phyloP scores from a whole-genome alignment of 148 eudicot species.

The Rhododendron henanense region DNA sequence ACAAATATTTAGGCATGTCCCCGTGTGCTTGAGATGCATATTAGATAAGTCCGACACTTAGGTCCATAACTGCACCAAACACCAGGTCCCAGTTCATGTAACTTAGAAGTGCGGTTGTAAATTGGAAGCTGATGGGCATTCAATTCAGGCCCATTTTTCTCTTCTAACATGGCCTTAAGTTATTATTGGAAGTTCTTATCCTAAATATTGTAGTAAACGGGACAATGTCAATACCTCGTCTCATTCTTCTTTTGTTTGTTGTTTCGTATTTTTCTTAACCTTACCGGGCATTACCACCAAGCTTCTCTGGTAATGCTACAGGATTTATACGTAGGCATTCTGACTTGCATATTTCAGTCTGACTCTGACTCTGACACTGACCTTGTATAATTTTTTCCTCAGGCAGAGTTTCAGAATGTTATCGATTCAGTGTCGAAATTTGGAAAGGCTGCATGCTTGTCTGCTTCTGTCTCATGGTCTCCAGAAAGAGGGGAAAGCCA shows the following conservation, averaged over 20 bases:
- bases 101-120: neutral
- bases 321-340: neutral
- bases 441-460: conserved; percentile 58
- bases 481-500: conserved; percentile 66
- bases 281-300: neutral
- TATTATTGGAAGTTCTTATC: neutral
- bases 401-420: conserved; percentile 96
- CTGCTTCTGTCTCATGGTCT: conserved; percentile 88
- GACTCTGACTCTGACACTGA: neutral
- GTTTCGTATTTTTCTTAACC: neutral
- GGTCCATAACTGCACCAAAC: neutral
- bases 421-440: conserved; percentile 72
- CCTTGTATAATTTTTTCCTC: conserved; percentile 5
- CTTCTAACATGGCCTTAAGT: neutral
- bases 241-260: neutral
- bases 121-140: neutral
- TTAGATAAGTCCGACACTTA: neutral
- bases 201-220: neutral
- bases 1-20: neutral
- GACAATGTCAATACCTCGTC: neutral
- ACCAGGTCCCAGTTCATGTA: neutral
- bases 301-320: neutral
- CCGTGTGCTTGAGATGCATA: neutral
- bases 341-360: neutral
- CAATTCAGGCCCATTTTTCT: neutral